Evolutionary conservation across 1,139 yeast genomes (phyloP).

Genomic region (Kluyveromyces sp.): DNA sequence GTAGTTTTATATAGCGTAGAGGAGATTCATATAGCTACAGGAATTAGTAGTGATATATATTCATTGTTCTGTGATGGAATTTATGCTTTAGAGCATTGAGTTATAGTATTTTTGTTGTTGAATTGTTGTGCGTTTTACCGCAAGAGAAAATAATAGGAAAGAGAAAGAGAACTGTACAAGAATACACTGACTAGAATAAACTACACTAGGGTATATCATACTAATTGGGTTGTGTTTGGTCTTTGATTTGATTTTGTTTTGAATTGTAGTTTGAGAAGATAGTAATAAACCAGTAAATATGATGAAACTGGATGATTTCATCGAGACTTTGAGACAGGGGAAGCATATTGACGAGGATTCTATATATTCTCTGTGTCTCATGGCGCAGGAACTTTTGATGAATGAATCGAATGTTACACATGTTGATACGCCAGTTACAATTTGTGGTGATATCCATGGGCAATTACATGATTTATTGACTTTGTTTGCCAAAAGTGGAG

Average conservation of each 20-base stretch:
- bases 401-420: slow-evolving; percentile 91
- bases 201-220: no score
- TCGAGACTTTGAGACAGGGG: slow-evolving; percentile 61
- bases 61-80: no score
- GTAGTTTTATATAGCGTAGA: no score
- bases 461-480: slow-evolving; percentile 92
- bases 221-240: no score
- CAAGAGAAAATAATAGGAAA: no score
- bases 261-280: not conserved
- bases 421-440: slow-evolving; percentile 94
- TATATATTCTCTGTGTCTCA: slow-evolving; percentile 71
- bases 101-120: no score
- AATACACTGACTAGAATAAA: no score
- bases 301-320: slow-evolving; percentile 33
- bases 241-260: not conserved
- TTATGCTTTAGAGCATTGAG: no score
- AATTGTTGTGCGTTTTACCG: no score
- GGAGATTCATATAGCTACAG: no score
- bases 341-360: slow-evolving; percentile 79
- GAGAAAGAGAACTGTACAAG: no score
- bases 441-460: slow-evolving; percentile 98
- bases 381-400: slow-evolving; percentile 88
- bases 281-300: not conserved
- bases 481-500: slow-evolving; percentile 76
- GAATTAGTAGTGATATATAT: no score